phyloP scores from a whole-genome alignment of 2,329 filamentous ascomycete genomes.

The Cercospora sesami region DNA sequence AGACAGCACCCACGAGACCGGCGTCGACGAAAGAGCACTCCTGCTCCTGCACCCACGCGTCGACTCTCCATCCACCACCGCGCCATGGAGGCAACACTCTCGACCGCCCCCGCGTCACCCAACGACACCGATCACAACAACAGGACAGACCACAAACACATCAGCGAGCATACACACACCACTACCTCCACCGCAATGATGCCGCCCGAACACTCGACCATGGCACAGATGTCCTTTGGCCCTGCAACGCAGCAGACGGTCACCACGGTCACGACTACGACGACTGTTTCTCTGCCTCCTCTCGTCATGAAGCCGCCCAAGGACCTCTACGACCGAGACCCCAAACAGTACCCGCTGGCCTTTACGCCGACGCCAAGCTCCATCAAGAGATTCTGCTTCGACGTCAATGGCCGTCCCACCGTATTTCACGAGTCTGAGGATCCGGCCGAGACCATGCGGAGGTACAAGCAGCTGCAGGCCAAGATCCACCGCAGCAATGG shows the following conservation, averaged over 20 bases:
- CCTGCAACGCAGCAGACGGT: conserved; percentile 65
- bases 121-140: conserved; percentile 28
- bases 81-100: conserved; percentile 30
- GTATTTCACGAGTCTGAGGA: conserved; percentile 64
- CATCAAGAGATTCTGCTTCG: conserved; percentile 74
- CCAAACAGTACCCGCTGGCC: conserved; percentile 87
- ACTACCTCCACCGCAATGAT: conserved; percentile 26
- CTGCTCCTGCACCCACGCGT: neutral
- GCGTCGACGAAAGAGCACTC: conserved; percentile 1
- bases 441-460: conserved; percentile 53
- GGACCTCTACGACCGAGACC: conserved; percentile 70
- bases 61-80: conserved; percentile 4
- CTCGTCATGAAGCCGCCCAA: conserved; percentile 73
- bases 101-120: conserved; percentile 38
- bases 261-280: conserved; percentile 89
- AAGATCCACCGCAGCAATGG: conserved; percentile 35
- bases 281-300: conserved; percentile 78
- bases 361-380: conserved; percentile 76
- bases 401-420: conserved; percentile 62
- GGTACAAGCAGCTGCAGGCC: conserved; percentile 39
- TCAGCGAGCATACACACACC: conserved; percentile 20
- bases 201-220: conserved; percentile 42
- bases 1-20: conserved; percentile 5
- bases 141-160: conserved; percentile 18
- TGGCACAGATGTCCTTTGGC: conserved; percentile 63